Base-by-base conservation (phyloP, 176 grass and related monocot genomes). In the Dendrocalamus sinicus region DNA sequence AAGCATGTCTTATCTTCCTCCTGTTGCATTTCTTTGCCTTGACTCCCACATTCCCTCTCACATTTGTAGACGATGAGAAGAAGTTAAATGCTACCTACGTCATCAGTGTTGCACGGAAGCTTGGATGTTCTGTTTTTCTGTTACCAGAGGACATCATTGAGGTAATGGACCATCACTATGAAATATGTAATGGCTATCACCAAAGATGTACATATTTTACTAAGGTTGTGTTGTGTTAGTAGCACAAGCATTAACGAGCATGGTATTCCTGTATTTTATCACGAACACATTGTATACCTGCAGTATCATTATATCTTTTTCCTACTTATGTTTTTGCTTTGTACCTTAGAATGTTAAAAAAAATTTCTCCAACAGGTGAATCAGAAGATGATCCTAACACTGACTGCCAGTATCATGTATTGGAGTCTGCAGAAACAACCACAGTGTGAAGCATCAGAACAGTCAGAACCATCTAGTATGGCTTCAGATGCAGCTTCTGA, bases 21-120 rank as follows among this genome's bases (percentile, higher is more conserved):
- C 23, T 72, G 12, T 44, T 43, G 75, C 32, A 58, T 8, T 76
- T 76, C 35, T 58, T 59, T 12, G 5, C 41, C 19, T 57, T 26
- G 0, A 77, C 22, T 44, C 37, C 3, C 22, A 23, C 12, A 78
- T 78, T 26, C 76, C 23, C 76, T 78, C 44, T 5, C 23, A 26
- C 55, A 74, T 90, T 88, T 70, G 46, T 75, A 98, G 96, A 91
- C 11, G 93, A 98, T 37, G 90, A 98, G 45, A 90, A 95, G 80
- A 98, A 95, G 77, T 83, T 98, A 86, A 98, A 98, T 91, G 93
- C 96, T 84, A 95, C 91, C 23, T 98, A 98, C 82, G 91, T 95
- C 73, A 95, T 98, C 78, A 98, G 91, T 84, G 86, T 98, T 84
- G 93, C 96, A 35, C 88, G 96, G 86, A 98, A 98, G 66, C 79